Evolutionary conservation across 2,329 filamentous ascomycete genomes (phyloP), one percentile per base, ranked within the genome.

Genomic region (Trichoderma sp.): DNA sequence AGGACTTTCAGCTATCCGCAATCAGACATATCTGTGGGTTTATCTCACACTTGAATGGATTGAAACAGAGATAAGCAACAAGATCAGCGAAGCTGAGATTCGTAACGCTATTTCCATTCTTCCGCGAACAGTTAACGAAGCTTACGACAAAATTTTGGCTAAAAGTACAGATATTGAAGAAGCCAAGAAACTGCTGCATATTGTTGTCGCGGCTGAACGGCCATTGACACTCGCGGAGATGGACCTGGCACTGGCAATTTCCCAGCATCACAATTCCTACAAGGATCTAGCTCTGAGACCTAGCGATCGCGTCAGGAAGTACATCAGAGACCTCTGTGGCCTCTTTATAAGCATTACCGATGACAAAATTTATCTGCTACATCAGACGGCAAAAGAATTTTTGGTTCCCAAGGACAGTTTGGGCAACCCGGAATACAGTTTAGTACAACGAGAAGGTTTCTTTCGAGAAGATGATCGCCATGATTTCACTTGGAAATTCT

Each of bases 11-110:
- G 2, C 57, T 14, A 74, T 78, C 53, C 62, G 74, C 2, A 75
- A 83, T 34, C 76, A 79, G 6, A 84, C 81, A 3, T 84, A 84
- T 71, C 76, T 84, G 0, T 84, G 82, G 82, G 77, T 83, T 3
- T 71, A 76, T 71, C 77, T 83, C 0, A 80, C 74, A 0, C 72
- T 84, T 0, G 73, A 79, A n/a, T 73, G 80, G 4, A 78, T 83
- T 47, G 57, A 78, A 6, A 57, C 71, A 1, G 75, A 61, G 2
- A 71, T 65, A 0, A 67, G 70, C 60, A 32, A 53, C 9, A 76
- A 73, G 57, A 66, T 71, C 18, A 67, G 64, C 11, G 53, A 18
- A 3, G 11, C 12, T 0, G 66, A 70, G 36, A 72, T 78, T 9
- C 60, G 73, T 7, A 24, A 64, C 0, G 53, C 72, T 1, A 64